A percentile compares a stretch with the other conserved stretches of the same genome.
These are phyloP conservation scores for Pascua sp. DNA, from an alignment of 1,284 basidiomycete genomes.

Conservation along the genomic window DNA sequence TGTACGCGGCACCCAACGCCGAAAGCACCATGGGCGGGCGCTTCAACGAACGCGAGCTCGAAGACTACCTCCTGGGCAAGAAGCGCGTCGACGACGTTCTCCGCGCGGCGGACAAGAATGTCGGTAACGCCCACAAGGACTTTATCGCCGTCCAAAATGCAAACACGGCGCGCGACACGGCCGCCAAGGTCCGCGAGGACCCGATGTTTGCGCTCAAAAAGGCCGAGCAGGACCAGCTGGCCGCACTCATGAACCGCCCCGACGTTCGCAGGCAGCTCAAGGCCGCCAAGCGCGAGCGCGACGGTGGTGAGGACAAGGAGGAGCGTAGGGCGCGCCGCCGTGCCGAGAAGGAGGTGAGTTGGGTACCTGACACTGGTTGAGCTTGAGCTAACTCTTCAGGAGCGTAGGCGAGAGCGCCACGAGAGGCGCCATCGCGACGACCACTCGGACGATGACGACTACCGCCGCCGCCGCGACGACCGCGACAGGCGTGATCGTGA, in stretches of 20 bases:
- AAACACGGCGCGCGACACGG: constrained; percentile 82
- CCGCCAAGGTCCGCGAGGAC: constrained; percentile 92
- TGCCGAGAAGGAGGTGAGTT: constrained; percentile 54
- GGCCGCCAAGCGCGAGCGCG: constrained; percentile 65
- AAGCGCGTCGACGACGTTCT: constrained; percentile 95
- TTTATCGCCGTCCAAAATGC: constrained; percentile 92
- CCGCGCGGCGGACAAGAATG: constrained; percentile 78
- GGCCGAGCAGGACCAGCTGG: constrained; percentile 90
- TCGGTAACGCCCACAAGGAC: constrained; percentile 78
- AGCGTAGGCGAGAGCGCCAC: constrained; percentile 15
- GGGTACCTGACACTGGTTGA: background rate
- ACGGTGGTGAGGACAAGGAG: constrained; percentile 60
- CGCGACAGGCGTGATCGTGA: constrained; percentile 26
- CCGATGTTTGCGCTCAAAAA: constrained; percentile 94
- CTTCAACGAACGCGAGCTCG: constrained; percentile 70
- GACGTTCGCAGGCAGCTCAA: constrained; percentile 77
- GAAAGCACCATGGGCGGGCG: constrained; percentile 62
- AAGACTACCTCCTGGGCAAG: constrained; percentile 97
- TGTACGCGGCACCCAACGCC: constrained; percentile 93
- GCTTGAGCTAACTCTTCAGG: constrained; percentile 8
- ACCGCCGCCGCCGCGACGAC: constrained; percentile 13
- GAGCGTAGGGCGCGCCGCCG: constrained; percentile 59
- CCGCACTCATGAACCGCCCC: constrained; percentile 86
- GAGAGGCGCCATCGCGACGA: constrained; percentile 8
- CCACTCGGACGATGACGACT: constrained; percentile 8